Evolutionary conservation across 345 rosid genomes (phyloP).

Genomic region (Populus nigra): DNA sequence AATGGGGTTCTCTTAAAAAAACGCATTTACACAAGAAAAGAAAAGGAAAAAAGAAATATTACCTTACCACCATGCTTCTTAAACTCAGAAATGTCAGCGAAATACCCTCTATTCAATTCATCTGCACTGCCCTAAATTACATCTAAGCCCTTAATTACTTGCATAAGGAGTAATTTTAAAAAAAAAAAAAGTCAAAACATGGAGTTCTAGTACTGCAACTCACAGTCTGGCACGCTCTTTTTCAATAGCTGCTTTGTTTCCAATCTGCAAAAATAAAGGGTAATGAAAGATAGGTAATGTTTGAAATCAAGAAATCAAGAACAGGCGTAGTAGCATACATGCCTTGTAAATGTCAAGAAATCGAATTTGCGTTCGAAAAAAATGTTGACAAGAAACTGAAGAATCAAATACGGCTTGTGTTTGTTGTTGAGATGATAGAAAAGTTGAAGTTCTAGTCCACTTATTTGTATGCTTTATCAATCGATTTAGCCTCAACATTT

Average conservation of each 20-base stretch:
- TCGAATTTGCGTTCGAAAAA: constrained; percentile 53
- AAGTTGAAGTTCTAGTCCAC: not conserved
- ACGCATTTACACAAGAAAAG: not conserved
- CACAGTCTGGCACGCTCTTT: constrained; percentile 91
- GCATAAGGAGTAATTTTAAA: not conserved
- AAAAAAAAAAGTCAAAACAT: not conserved
- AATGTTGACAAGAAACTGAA: constrained; percentile 35
- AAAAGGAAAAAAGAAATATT: constrained; percentile 6
- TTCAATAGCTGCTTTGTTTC: constrained; percentile 63
- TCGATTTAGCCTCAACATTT: constrained; percentile 17
- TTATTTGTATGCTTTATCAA: not conserved
- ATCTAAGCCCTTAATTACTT: constrained; percentile 10
- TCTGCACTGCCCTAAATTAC: constrained; percentile 82
- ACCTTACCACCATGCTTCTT: constrained; percentile 95
- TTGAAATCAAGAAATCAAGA: not conserved
- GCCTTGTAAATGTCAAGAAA: constrained; percentile 76
- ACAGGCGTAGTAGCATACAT: not conserved
- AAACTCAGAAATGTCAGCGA: constrained; percentile 69
- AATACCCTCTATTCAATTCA: constrained; percentile 94
- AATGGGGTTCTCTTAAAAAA: not conserved
- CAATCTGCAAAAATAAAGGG: constrained; percentile 41
- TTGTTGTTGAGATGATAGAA: not conserved
- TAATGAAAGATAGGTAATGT: not conserved
- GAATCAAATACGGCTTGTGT: not conserved
- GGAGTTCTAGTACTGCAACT: constrained; percentile 19